Evolutionary conservation across 345 rosid genomes (phyloP).

Genomic region (Melaleuca alternifolia): DNA sequence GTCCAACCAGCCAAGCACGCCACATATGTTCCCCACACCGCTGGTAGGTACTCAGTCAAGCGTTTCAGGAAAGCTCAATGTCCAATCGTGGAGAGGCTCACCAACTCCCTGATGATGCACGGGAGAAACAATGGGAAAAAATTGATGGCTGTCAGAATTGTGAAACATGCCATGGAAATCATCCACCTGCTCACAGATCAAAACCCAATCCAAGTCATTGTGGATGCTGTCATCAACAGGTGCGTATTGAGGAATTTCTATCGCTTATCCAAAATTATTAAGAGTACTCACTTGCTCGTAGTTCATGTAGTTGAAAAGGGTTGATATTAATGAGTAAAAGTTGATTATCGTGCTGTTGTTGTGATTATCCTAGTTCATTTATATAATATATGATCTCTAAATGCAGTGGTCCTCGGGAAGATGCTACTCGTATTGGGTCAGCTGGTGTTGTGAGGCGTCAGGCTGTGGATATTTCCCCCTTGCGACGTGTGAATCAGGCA

Average conservation of each 20-base stretch:
- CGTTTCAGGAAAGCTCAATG: constrained; percentile 96
- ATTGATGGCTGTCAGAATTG: constrained; percentile 74
- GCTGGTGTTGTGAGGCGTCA: constrained; percentile 99
- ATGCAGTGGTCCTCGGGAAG: constrained; percentile 88
- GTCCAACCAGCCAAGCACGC: constrained; percentile 69
- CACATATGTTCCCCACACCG: constrained; percentile 86
- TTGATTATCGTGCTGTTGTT: not conserved
- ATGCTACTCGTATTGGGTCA: constrained; percentile 94
- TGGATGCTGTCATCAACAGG: constrained; percentile 93
- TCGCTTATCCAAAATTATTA: not conserved
- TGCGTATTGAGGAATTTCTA: not conserved
- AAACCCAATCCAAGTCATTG: constrained; percentile 88
- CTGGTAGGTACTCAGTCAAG: constrained; percentile 88
- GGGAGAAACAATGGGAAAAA: constrained; percentile 93
- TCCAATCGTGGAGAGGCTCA: constrained; percentile 90
- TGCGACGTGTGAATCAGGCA: constrained; percentile 87
- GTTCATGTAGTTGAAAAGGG: not conserved
- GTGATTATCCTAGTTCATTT: not conserved
- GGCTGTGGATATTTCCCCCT: constrained; percentile 95
- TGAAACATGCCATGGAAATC: constrained; percentile 91
- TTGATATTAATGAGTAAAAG: not conserved
- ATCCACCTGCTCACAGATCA: constrained; percentile 69
- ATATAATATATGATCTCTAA: not conserved
- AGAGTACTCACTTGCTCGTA: not conserved
- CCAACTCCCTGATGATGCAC: constrained; percentile 95